Conservation (phyloP, 371 early-diverging fungal genomes). For the Racocetra persica region DNA sequence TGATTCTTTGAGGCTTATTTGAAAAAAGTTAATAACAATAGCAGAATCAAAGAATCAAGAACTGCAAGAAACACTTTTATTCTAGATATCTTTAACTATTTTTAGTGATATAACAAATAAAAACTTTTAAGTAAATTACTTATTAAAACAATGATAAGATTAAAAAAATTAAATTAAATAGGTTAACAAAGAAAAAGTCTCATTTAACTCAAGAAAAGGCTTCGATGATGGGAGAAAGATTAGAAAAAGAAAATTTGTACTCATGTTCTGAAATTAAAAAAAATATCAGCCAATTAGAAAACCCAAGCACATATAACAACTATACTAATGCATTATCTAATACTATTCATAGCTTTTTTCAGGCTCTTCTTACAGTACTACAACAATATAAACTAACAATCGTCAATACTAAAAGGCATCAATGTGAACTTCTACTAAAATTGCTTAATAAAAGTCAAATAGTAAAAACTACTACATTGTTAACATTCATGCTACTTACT, state of each 20-base stretch:
- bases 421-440: background rate
- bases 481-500: slow-evolving; percentile 11
- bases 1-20: background rate
- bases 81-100: background rate
- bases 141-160: background rate
- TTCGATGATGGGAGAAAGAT: background rate
- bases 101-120: background rate
- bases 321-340: background rate
- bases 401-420: slow-evolving; percentile 23
- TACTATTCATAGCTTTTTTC: background rate
- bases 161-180: slow-evolving; percentile 8
- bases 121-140: background rate
- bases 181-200: background rate
- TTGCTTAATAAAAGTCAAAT: background rate
- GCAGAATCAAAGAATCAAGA: background rate
- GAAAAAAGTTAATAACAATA: background rate
- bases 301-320: background rate
- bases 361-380: background rate
- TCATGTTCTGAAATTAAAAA: background rate
- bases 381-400: background rate
- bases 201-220: background rate
- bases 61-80: background rate
- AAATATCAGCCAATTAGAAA: background rate
- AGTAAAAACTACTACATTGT: slow-evolving; percentile 8
- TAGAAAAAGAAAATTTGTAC: background rate